Evolutionary conservation across 2,329 filamentous ascomycete genomes (phyloP).

Genomic region (Fusarium proliferatum): DNA sequence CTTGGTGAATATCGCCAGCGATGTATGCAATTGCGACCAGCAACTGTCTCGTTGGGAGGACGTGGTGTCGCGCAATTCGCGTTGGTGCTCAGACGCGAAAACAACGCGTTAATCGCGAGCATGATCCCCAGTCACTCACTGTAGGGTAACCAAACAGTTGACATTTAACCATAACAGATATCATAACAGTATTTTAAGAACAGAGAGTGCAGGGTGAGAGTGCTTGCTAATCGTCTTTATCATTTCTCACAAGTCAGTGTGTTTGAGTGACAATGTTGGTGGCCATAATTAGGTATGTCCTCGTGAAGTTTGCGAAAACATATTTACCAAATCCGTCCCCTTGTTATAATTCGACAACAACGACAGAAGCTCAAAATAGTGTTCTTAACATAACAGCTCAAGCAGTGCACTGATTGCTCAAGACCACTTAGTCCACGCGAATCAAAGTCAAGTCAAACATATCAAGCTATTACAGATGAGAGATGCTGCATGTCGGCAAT

Average conservation of each 20-base stretch:
- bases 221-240: fast-evolving
- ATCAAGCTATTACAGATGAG: neutral
- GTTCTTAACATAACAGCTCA: fast-evolving
- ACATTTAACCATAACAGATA: fast-evolving
- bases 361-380: fast-evolving
- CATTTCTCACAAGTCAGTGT: fast-evolving
- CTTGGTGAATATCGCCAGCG: neutral
- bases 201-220: neutral
- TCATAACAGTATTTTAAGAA: fast-evolving
- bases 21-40: fast-evolving
- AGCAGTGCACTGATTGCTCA: fast-evolving
- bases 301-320: too few relatives aligned
- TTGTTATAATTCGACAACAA: fast-evolving
- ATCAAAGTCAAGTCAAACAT: fast-evolving
- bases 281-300: neutral
- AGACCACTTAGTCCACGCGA: fast-evolving
- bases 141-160: neutral
- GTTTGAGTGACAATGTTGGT: fast-evolving
- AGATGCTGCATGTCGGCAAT: fast-evolving
- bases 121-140: neutral
- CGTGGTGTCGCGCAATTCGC: neutral
- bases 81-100: neutral
- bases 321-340: too few relatives aligned
- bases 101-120: neutral
- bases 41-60: neutral